A percentile compares a stretch with the other conserved stretches of the same genome.
Evolutionary conservation across 2,329 filamentous ascomycete genomes (phyloP).

Genomic region (Cladosporium sp.): DNA sequence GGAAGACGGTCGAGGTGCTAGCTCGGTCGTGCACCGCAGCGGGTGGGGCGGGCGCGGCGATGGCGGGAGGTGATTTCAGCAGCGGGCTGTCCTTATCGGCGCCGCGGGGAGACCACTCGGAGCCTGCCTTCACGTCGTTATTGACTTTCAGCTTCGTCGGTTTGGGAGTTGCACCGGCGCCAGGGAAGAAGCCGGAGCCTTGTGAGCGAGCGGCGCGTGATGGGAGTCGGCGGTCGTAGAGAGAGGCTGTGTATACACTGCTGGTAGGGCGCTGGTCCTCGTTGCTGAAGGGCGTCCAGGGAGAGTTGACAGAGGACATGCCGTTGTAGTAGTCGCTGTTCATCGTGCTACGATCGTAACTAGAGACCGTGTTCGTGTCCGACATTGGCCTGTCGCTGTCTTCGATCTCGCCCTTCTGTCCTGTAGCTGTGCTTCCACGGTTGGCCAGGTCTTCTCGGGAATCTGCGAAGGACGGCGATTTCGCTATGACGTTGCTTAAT

Average conservation of each 20-base stretch:
- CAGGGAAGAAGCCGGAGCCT: conserved; percentile 47
- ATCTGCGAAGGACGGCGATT: conserved; percentile 63
- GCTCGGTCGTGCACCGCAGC: conserved; percentile 11
- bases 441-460: conserved; percentile 39
- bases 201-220: conserved; percentile 36
- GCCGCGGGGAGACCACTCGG: conserved; percentile 19
- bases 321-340: conserved; percentile 28
- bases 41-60: not conserved
- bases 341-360: conserved; percentile 25
- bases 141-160: conserved; percentile 23
- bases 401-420: conserved; percentile 26
- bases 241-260: conserved; percentile 39
- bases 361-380: conserved; percentile 19
- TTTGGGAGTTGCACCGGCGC: conserved; percentile 24
- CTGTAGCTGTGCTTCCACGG: conserved; percentile 23
- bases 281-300: conserved; percentile 28
- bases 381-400: conserved; percentile 20
- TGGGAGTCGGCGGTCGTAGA: conserved; percentile 38
- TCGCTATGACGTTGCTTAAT: conserved; percentile 61
- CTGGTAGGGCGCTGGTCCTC: conserved; percentile 32
- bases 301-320: conserved; percentile 21
- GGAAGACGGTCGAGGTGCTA: conserved; percentile 12
- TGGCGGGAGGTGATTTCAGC: conserved; percentile 6
- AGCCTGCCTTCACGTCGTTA: conserved; percentile 18
- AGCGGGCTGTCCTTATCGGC: conserved; percentile 12